Evolutionary conservation across 371 early-diverging fungal genomes (phyloP), one percentile per base, ranked within the genome.

Genomic region (Mucor lusitanicus): DNA sequence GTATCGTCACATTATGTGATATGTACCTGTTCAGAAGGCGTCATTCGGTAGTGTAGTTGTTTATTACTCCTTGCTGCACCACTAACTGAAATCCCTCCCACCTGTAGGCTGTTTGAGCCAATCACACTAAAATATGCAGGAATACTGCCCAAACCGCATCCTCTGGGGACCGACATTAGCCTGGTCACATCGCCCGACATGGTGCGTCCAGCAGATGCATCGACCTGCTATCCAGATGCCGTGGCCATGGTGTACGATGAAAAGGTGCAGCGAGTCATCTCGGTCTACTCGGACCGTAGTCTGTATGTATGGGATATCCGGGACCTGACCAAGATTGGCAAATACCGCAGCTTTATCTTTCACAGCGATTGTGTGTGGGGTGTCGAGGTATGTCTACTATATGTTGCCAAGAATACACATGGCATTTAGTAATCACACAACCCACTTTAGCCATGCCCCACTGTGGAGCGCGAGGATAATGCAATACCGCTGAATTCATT

Each of bases 361-460:
- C 95, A 95, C 59, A 88, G 89, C 46, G 94, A 91, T 65, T 90
- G 92, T 72, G 86, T 95, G 3, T 95, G 95, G 95, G 94, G 93
- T 15, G 88, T 89, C 19, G 92, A 95, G 87, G 91, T 92, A 83
- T 65, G 60, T 32, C 6, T 30, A 32, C 12, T 30, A 30, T 30
- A 30, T n/a, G n/a, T n/a, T n/a, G n/a, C n/a, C n/a, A n/a, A 6
- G 11, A 6, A 44, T 44, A 1, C 19, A 53, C 23, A 53, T 53
- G 25, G 27, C 53, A 27, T 53, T 50, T 2, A n/a, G n/a, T 30
- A 30, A 30, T 6, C 23, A 25, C 19, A 25, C 17, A 0, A 1
- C 15, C 12, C 6, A 2, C 23, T 25, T 21, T 54, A 78, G 74
- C 70, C 78, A 35, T 80, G 71, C 48, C 78, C 80, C 2, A 64